Evolutionary conservation across 1,284 basidiomycete genomes (phyloP), one percentile per base, ranked within the genome.

Genomic region (Melampsora americana): DNA sequence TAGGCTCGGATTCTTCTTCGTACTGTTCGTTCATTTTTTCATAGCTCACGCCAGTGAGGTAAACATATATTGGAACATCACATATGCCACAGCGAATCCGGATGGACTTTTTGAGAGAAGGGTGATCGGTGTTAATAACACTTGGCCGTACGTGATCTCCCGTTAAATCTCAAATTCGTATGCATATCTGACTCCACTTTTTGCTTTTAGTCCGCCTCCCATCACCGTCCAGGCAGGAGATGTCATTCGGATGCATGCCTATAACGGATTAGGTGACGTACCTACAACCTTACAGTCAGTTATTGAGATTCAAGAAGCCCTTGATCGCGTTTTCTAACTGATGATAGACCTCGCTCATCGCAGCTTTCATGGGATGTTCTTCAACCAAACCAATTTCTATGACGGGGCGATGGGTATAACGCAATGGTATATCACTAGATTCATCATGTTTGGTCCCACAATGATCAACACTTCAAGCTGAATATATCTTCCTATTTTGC

Each of bases 391-490:
- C 0, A 87, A 87, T 46, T 95, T 91, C 89, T 90, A 89, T 85
- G 95, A 98, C 83, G 95, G 95, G 53, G 93, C 95, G 0, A 83
- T 87, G 56, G 88, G 87, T 12, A 87, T 94, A 66, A 88, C 90
- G 0, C 92, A 96, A 85, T 97, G 69, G 74, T 76, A 30, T 12
- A 66, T 26, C 20, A 11, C 7, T 18, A 4, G 20, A 53, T 61
- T 23, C 5, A 26, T 16, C 20, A 39, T 65, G 62, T 65, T 65
- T 65, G 18, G 1, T 18, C 20, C 44, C 62, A 39, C 6, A 5
- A 12, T 4, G 14, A 20, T 18, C 20, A 6, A 16, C 23, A 14
- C 12, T 20, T 16, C 23, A 23, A 23, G 50, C 50, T 53, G 50
- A 53, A 18, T 20, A 20, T n/a, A n/a, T n/a, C 23, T 53, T 53